phyloP scores from a whole-genome alignment of 1,284 basidiomycete genomes.

The Tausonia pullulans region DNA sequence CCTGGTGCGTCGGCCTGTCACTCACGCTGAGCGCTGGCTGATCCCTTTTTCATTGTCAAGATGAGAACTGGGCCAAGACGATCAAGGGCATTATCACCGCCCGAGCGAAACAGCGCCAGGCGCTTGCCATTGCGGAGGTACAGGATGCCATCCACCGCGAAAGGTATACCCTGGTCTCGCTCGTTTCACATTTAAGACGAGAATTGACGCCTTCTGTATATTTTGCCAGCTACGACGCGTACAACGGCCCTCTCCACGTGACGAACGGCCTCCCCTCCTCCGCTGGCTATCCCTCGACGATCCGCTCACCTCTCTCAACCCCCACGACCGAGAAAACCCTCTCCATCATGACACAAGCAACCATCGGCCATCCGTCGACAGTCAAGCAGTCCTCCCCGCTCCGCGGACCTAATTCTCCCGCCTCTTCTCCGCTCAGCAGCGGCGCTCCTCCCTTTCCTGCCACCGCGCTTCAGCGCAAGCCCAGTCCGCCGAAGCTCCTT shows the following conservation, averaged over 20 bases:
- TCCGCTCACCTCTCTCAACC: conserved; percentile 20
- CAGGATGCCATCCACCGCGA: conserved; percentile 22
- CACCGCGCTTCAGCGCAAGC: neutral
- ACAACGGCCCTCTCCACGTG: conserved; percentile 52
- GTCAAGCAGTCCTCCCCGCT: neutral
- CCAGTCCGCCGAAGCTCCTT: conserved; percentile 7
- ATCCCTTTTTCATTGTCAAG: conserved; percentile 36
- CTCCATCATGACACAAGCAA: neutral
- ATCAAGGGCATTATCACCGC: conserved; percentile 71
- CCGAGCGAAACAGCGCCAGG: conserved; percentile 51
- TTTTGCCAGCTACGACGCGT: neutral
- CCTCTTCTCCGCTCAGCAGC: neutral
- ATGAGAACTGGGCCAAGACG: conserved; percentile 78
- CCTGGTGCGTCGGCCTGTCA: conserved; percentile 49
- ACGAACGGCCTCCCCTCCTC: conserved; percentile 58
- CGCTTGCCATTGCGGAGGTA: conserved; percentile 69
- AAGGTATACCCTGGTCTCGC: conserved; percentile 16
- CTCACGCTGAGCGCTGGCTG: conserved; percentile 17
- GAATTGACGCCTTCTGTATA: neutral
- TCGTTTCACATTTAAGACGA: neutral
- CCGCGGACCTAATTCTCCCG: neutral
- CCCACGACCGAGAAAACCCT: neutral
- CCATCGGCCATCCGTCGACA: neutral
- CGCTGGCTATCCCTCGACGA: conserved; percentile 38
- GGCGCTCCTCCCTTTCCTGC: neutral